Conservation (phyloP, 2,329 filamentous ascomycete genomes). For the Pseudocercospora ulei region DNA sequence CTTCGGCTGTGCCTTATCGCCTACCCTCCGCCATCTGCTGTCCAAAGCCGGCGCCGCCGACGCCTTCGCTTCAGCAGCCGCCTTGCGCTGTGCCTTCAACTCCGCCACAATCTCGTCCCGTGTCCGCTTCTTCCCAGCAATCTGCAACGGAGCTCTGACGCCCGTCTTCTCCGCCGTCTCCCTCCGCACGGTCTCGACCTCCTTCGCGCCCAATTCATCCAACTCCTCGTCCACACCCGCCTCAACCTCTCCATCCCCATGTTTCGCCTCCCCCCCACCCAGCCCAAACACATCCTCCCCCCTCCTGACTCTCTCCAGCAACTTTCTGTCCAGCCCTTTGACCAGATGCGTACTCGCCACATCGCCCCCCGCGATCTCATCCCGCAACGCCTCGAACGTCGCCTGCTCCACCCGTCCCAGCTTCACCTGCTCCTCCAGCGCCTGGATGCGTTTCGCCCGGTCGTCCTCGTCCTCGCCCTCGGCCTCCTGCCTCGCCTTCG, state of each 20-base stretch:
- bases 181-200: slow-evolving; percentile 58
- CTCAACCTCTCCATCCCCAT: slow-evolving; percentile 16
- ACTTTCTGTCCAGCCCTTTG: slow-evolving; percentile 79
- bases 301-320: slow-evolving; percentile 58
- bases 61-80: slow-evolving; percentile 38
- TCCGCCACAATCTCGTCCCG: slow-evolving; percentile 52
- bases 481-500: slow-evolving; percentile 50
- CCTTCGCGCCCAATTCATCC: slow-evolving; percentile 52
- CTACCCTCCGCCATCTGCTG: slow-evolving; percentile 32
- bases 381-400: slow-evolving; percentile 64
- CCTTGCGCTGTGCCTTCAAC: slow-evolving; percentile 47
- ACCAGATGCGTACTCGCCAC: slow-evolving; percentile 72
- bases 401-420: slow-evolving; percentile 71
- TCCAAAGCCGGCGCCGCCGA: slow-evolving; percentile 42
- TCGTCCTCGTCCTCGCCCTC: slow-evolving; percentile 46
- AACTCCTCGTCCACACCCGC: slow-evolving; percentile 40
- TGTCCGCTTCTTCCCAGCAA: slow-evolving; percentile 45
- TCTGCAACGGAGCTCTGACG: slow-evolving; percentile 37
- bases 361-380: slow-evolving; percentile 73
- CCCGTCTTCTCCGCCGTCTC: slow-evolving; percentile 48
- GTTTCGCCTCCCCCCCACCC: slow-evolving; percentile 31
- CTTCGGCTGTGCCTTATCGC: slow-evolving; percentile 45
- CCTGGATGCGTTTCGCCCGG: slow-evolving; percentile 58
- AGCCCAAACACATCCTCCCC: slow-evolving; percentile 51
- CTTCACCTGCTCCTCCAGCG: slow-evolving; percentile 72